Evolutionary conservation across 805 yeast species (phyloP).

Genomic region (Kodamaea jinghongensis): DNA sequence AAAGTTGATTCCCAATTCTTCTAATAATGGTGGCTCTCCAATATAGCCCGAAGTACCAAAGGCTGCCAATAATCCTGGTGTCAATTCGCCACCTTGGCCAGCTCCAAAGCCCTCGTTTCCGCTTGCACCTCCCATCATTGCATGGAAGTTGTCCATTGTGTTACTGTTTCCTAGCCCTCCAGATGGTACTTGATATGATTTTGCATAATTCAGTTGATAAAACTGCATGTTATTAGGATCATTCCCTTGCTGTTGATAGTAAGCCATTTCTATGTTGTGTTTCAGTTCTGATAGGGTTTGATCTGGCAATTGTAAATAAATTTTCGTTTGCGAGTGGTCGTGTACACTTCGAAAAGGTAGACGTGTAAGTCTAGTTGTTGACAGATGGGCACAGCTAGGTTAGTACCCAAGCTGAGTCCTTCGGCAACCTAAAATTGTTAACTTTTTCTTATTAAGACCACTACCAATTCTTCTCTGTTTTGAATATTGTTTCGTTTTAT

Average conservation of each 20-base stretch:
- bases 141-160: conserved; percentile 25
- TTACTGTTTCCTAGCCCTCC: conserved; percentile 13
- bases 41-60: conserved; percentile 91
- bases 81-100: conserved; percentile 49
- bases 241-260: conserved; percentile 33
- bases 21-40: conserved; percentile 89
- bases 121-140: conserved; percentile 28
- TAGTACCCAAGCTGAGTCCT: no score
- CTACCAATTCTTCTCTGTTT: no score
- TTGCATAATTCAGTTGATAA: conserved; percentile 41
- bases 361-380: no score
- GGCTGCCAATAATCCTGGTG: conserved; percentile 84
- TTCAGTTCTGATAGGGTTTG: conserved; percentile 3
- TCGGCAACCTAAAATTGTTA: no score
- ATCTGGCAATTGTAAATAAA: not conserved
- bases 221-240: conserved; percentile 40
- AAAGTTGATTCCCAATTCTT: conserved; percentile 92
- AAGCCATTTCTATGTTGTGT: conserved; percentile 28
- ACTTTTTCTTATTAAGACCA: no score
- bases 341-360: not conserved
- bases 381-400: no score
- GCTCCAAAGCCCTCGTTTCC: conserved; percentile 26
- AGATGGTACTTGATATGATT: conserved; percentile 21
- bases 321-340: not conserved
- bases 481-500: no score